Evolutionary conservation across 192 early-diverging fungal species (phyloP).

Genomic region (Coemansia sp.): DNA sequence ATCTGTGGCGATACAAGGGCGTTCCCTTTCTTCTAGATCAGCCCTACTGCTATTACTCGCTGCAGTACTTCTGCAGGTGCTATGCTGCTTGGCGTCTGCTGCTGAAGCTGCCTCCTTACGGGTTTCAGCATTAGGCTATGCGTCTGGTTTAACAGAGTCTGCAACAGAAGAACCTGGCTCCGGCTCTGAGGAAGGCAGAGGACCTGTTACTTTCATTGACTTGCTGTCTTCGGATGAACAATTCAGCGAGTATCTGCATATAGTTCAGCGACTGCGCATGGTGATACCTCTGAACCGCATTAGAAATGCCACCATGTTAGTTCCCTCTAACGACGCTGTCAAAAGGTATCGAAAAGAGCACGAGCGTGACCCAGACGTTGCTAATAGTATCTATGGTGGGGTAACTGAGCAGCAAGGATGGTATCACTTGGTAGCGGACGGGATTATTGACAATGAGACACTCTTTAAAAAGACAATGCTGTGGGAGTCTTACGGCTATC

Average conservation of each 20-base stretch:
- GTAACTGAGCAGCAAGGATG: slow-evolving; percentile 47
- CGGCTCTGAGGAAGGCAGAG: slow-evolving; percentile 3
- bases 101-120: neutral
- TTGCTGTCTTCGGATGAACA: slow-evolving; percentile 56
- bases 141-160: neutral
- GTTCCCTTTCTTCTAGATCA: neutral
- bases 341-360: slow-evolving; percentile 33
- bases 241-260: slow-evolving; percentile 57
- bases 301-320: slow-evolving; percentile 60
- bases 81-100: neutral
- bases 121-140: neutral
- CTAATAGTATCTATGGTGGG: slow-evolving; percentile 29
- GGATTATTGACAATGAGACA: slow-evolving; percentile 13
- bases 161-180: neutral
- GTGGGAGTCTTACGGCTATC: slow-evolving; percentile 45
- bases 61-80: neutral
- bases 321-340: slow-evolving; percentile 61
- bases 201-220: slow-evolving; percentile 55
- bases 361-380: slow-evolving; percentile 5
- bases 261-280: slow-evolving; percentile 59
- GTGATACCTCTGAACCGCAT: slow-evolving; percentile 58
- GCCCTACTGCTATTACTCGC: neutral
- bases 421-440: slow-evolving; percentile 52
- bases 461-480: slow-evolving; percentile 32
- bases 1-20: neutral